Evolutionary conservation across 345 rosid species (phyloP).

Genomic region (Alliaria petiolata): DNA sequence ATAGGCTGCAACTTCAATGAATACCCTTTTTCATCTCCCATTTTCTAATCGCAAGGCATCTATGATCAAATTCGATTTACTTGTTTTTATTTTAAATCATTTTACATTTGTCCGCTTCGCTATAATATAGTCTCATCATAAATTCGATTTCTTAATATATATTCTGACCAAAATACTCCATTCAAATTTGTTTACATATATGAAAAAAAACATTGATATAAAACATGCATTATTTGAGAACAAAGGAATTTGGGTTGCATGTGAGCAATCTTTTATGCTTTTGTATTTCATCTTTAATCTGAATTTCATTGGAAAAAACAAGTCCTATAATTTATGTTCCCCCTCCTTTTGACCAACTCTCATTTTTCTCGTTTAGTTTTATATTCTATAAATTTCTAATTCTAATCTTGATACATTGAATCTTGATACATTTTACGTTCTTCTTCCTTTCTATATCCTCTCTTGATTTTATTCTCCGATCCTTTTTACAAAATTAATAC

Average conservation of each 20-base stretch:
- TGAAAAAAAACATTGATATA: too few species aligned
- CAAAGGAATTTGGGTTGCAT: conserved; percentile 36
- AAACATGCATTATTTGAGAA: conserved; percentile 32
- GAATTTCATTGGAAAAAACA: conserved; percentile 27
- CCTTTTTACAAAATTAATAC: not conserved
- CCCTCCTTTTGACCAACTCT: conserved; percentile 34
- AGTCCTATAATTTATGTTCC: conserved; percentile 30
- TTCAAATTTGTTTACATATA: not conserved
- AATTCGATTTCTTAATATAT: not conserved
- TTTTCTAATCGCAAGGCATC: conserved; percentile 19
- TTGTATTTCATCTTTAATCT: conserved; percentile 22
- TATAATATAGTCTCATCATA: conserved; percentile 6
- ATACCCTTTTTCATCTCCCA: not conserved
- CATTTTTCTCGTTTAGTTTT: conserved; percentile 19
- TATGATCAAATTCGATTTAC: conserved; percentile 1
- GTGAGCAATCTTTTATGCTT: conserved; percentile 36
- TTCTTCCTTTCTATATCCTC: not conserved
- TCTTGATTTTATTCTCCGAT: conserved; percentile 6
- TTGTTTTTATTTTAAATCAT: not conserved
- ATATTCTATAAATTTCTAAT: not conserved
- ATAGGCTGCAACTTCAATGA: conserved; percentile 28
- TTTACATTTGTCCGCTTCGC: not conserved
- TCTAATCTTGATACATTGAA: conserved; percentile 24
- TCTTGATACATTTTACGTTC: conserved; percentile 12
- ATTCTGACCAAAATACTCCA: conserved; percentile 17